phyloP scores from a whole-genome alignment of 768 basidiomycete species.

The Boletus patriciae region DNA sequence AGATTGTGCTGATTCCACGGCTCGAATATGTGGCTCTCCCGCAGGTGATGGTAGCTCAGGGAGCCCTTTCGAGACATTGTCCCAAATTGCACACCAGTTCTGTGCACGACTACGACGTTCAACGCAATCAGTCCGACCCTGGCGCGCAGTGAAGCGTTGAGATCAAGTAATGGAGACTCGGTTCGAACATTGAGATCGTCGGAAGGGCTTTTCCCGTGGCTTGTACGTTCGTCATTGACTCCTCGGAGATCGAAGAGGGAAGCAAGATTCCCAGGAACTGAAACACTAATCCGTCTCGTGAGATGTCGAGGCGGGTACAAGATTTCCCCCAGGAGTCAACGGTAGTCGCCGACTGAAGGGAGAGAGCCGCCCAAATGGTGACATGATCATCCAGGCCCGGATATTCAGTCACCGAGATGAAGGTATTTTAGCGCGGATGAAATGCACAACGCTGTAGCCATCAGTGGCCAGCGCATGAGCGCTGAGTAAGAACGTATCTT shows the following conservation, averaged over 20 bases:
- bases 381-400: conserved; percentile 8
- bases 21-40: conserved; percentile 1
- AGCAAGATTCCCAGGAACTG: conserved; percentile 12
- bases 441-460: not conserved
- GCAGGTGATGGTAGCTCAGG: not conserved
- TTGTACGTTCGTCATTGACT: conserved; percentile 14
- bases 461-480: not conserved
- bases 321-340: conserved; percentile 13
- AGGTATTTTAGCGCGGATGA: not conserved
- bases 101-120: conserved; percentile 7
- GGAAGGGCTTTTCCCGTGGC: conserved; percentile 6
- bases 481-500: not conserved
- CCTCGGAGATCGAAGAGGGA: conserved; percentile 29
- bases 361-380: not conserved
- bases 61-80: not conserved
- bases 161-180: conserved; percentile 8
- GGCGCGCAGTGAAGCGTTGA: conserved; percentile 6
- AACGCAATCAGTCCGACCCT: conserved; percentile 20
- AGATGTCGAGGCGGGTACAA: conserved; percentile 22
- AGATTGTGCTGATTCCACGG: conserved; percentile 23
- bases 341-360: conserved; percentile 19
- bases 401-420: not conserved
- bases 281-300: conserved; percentile 21
- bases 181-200: conserved; percentile 14
- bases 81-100: not conserved